phyloP scores from a whole-genome alignment of 345 rosid species.

The Arabis hirsuta region DNA sequence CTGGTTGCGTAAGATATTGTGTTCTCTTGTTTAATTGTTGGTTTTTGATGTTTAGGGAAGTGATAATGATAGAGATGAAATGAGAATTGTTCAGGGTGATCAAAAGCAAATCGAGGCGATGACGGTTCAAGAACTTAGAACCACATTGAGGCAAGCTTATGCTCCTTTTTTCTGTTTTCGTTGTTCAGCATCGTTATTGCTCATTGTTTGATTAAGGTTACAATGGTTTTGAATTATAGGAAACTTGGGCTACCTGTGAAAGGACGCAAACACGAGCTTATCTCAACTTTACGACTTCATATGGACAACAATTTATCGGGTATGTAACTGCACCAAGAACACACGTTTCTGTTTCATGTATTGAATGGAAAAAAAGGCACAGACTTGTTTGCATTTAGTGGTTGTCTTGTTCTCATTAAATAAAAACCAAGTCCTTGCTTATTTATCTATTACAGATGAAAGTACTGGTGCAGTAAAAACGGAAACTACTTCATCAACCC shows the following conservation, averaged over 20 bases:
- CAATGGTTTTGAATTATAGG: slow-evolving; percentile 51
- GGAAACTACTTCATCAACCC: slow-evolving; percentile 37
- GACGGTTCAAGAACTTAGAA: slow-evolving; percentile 79
- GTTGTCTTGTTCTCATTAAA: too few relatives aligned
- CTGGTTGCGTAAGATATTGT: neutral
- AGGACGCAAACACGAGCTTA: slow-evolving; percentile 75
- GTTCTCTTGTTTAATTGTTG: neutral
- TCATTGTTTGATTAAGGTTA: slow-evolving; percentile 27
- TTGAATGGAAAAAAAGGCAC: neutral
- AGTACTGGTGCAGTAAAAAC: slow-evolving; percentile 43
- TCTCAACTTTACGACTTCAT: slow-evolving; percentile 65
- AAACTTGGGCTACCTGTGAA: slow-evolving; percentile 69
- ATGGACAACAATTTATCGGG: slow-evolving; percentile 56
- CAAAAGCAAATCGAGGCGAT: slow-evolving; percentile 54
- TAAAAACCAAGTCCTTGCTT: neutral
- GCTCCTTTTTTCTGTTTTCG: neutral
- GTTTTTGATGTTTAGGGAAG: slow-evolving; percentile 33
- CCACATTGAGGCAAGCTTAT: slow-evolving; percentile 60
- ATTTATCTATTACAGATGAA: slow-evolving; percentile 49
- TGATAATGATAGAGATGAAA: slow-evolving; percentile 35
- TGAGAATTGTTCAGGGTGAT: slow-evolving; percentile 51
- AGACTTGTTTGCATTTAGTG: too few relatives aligned
- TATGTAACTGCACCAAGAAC: slow-evolving; percentile 33
- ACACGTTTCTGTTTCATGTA: neutral
- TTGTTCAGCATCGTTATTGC: neutral